A percentile compares a stretch with the other conserved stretches of the same genome.
phyloP scores from a whole-genome alignment of 345 rosid genomes.

The Linum lewisii region DNA sequence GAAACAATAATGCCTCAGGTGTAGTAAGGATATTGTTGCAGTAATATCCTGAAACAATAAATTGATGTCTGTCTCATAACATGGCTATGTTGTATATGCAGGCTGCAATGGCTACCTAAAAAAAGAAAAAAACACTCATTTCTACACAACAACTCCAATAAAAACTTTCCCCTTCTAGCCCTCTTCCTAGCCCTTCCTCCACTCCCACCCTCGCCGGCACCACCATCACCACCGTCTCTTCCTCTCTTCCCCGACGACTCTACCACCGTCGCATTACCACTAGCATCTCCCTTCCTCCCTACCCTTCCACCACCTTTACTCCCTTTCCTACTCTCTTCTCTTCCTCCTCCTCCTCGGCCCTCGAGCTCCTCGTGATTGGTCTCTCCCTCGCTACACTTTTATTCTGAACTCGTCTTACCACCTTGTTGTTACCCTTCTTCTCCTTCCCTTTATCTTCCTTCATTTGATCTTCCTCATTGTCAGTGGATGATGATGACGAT shows the following conservation, averaged over 20 bases:
- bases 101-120: too few relatives aligned
- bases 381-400: conserved; percentile 3
- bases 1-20: too few relatives aligned
- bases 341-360: conserved; percentile 27
- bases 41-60: too few relatives aligned
- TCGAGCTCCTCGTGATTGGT: conserved; percentile 30
- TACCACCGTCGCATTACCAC: conserved; percentile 6
- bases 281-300: conserved; percentile 18
- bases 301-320: conserved; percentile 33
- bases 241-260: conserved; percentile 20
- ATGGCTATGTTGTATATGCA: too few relatives aligned
- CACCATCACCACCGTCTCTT: conserved; percentile 25
- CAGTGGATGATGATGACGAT: not conserved
- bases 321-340: conserved; percentile 26
- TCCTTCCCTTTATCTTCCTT: conserved; percentile 8
- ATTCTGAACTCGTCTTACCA: not conserved
- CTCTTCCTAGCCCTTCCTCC: conserved; percentile 33
- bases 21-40: too few relatives aligned
- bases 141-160: too few relatives aligned
- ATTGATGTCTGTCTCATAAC: too few relatives aligned
- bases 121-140: too few relatives aligned
- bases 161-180: conserved; percentile 34
- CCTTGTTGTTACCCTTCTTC: not conserved
- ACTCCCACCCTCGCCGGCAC: conserved; percentile 11
- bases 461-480: conserved; percentile 5